Evolutionary conservation across 2,329 filamentous ascomycete genomes (phyloP).

Genomic region (Fusarium praegraminearum): DNA sequence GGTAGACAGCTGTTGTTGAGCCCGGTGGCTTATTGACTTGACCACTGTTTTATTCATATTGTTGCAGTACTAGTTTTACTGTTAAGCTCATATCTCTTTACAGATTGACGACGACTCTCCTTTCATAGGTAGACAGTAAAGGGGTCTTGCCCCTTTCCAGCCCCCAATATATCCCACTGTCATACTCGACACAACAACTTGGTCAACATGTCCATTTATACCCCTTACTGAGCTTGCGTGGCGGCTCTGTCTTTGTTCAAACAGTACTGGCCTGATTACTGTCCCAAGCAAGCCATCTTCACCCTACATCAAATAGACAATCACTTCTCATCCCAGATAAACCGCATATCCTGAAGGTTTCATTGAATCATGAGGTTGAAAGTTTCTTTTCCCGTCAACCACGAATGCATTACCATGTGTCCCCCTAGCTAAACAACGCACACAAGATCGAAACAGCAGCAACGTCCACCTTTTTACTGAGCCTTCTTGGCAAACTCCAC

Average conservation of each 20-base stretch:
- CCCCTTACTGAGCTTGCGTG: conserved; percentile 72
- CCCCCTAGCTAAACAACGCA: conserved; percentile 48
- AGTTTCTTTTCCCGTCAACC: conserved; percentile 35
- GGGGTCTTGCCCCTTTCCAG: not conserved
- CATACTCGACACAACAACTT: not conserved
- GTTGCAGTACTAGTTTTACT: too few species aligned
- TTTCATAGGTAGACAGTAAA: not conserved
- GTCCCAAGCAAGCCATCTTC: conserved; percentile 70
- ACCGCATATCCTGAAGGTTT: conserved; percentile 36
- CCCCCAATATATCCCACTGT: too few species aligned
- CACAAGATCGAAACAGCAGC: conserved; percentile 48
- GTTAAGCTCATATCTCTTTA: too few species aligned
- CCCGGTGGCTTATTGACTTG: too few species aligned
- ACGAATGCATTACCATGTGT: conserved; percentile 49
- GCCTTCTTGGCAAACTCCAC: conserved; percentile 90
- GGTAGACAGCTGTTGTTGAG: too few species aligned
- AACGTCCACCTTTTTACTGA: conserved; percentile 46
- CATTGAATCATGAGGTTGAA: conserved; percentile 48
- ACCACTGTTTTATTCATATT: too few species aligned
- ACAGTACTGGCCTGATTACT: conserved; percentile 83
- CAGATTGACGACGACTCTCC: too few species aligned
- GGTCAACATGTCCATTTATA: conserved; percentile 13
- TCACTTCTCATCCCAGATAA: conserved; percentile 41
- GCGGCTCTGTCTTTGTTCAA: conserved; percentile 87
- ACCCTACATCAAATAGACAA: conserved; percentile 34